phyloP scores from a whole-genome alignment of 2,329 filamentous ascomycete species.

The Coniochaeta ligniaria region DNA sequence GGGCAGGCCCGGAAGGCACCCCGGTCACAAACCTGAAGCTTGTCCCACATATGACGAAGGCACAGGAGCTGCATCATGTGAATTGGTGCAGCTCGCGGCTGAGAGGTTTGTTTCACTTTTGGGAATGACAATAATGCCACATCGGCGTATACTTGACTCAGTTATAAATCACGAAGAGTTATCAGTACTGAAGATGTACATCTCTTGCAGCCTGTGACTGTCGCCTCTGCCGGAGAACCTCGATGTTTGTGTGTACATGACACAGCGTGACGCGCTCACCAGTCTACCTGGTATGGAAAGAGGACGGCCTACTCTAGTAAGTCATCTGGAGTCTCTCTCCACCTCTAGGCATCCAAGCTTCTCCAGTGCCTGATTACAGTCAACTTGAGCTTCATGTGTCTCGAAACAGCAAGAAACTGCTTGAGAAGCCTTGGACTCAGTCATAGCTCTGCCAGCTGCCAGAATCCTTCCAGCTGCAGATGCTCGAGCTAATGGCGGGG shows the following conservation, averaged over 20 bases:
- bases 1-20: background rate
- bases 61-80: background rate
- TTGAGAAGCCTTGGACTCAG: no score
- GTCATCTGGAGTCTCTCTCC: no score
- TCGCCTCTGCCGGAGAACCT: background rate
- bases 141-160: background rate
- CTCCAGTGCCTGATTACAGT: no score
- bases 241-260: background rate
- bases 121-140: background rate
- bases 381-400: no score
- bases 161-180: background rate
- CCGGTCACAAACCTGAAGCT: background rate
- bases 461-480: background rate
- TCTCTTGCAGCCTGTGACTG: background rate
- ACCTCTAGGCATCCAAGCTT: no score
- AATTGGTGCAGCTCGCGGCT: background rate
- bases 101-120: background rate
- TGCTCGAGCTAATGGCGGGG: background rate
- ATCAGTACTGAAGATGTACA: background rate
- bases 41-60: constrained; percentile 1
- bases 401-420: no score
- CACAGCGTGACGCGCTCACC: no score
- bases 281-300: no score
- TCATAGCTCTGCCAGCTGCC: no score
- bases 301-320: no score